Evolutionary conservation across 371 early-diverging fungal species (phyloP).

Genomic region (Dichotomocladium elegans): DNA sequence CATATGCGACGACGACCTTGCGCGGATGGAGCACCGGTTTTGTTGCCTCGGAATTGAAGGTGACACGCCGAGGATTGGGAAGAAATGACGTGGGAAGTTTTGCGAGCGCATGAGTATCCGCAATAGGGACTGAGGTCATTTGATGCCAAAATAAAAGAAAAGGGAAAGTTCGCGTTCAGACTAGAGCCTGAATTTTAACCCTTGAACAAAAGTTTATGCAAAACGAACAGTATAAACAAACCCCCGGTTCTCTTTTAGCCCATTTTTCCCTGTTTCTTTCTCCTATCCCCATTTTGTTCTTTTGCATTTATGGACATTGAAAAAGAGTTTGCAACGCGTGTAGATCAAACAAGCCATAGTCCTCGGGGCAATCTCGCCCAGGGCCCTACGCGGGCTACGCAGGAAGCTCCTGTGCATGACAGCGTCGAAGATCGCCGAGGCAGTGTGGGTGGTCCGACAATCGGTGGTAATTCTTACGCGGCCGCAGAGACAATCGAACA

Average conservation of each 20-base stretch:
- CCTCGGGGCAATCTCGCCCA: conserved; percentile 10
- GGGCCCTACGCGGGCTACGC: conserved; percentile 5
- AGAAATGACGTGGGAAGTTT: background rate
- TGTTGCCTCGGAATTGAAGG: background rate
- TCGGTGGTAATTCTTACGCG: background rate
- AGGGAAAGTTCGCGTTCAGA: no score
- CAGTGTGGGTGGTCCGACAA: background rate
- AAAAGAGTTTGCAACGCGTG: background rate
- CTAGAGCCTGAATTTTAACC: no score
- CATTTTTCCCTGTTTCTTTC: no score
- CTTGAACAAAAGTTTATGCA: no score
- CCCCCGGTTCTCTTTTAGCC: no score
- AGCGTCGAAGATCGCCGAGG: background rate
- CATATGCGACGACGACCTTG: conserved; percentile 4
- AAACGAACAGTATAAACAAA: background rate
- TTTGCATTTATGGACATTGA: background rate
- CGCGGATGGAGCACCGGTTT: background rate
- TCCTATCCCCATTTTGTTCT: no score
- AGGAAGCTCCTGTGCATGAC: background rate
- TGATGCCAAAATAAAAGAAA: background rate
- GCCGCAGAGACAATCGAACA: background rate
- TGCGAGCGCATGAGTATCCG: no score
- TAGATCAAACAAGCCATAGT: conserved; percentile 7
- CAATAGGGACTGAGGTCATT: no score
- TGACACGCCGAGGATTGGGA: no score